Evolutionary conservation across 306 rosid genomes (phyloP).

Genomic region (Cyclanthera cordifolia): DNA sequence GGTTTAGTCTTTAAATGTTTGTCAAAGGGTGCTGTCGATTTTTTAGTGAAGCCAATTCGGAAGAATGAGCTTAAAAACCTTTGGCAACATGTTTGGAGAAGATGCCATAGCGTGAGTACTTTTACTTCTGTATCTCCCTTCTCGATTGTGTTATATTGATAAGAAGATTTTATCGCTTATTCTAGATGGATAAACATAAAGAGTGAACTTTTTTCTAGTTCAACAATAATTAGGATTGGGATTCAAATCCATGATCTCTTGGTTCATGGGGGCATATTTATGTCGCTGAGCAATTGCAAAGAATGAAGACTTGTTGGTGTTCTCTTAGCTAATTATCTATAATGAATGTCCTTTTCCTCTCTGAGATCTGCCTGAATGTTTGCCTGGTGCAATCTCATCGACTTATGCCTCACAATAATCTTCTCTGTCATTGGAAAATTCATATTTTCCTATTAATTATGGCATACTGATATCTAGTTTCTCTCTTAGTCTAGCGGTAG

Average conservation of each 20-base stretch:
- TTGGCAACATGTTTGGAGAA: slow-evolving; percentile 98
- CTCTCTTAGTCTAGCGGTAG: slow-evolving; percentile 77
- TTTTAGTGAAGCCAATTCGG: slow-evolving; percentile 87
- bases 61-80: slow-evolving; percentile 96
- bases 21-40: slow-evolving; percentile 95
- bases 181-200: neutral
- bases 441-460: neutral
- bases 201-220: neutral
- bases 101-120: slow-evolving; percentile 89
- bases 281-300: too few species aligned
- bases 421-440: neutral
- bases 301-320: neutral
- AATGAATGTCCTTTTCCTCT: neutral
- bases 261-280: too few species aligned
- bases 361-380: neutral
- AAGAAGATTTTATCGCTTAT: neutral
- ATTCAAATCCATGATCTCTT: too few species aligned
- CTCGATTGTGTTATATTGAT: neutral
- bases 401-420: neutral
- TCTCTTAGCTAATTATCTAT: neutral
- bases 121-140: neutral
- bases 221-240: too few species aligned
- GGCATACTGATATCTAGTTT: slow-evolving; percentile 6
- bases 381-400: neutral
- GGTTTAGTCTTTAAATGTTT: slow-evolving; percentile 93